phyloP scores from a whole-genome alignment of 495 filamentous ascomycete species.

The Penicillium verhagenii region DNA sequence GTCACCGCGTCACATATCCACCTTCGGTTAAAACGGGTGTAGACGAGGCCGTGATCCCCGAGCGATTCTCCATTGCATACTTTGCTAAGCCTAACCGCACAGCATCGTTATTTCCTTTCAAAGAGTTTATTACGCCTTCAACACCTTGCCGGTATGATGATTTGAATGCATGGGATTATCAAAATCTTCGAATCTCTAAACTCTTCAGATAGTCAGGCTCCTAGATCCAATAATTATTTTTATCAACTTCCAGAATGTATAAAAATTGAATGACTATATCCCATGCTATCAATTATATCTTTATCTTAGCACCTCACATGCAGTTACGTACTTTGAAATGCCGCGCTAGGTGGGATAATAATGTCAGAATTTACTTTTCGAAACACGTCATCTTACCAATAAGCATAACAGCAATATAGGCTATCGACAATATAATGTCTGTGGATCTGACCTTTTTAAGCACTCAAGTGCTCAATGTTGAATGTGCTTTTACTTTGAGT shows the following conservation, averaged over 20 bases:
- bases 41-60: slow-evolving; percentile 19
- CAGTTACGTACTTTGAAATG: too few species aligned
- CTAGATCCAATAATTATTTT: background rate
- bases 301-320: too few species aligned
- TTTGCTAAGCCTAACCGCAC: slow-evolving; percentile 33
- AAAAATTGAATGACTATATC: too few species aligned
- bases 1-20: slow-evolving; percentile 28
- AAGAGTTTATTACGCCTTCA: slow-evolving; percentile 15
- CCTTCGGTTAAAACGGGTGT: slow-evolving; percentile 16
- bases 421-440: too few species aligned
- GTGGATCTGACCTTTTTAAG: too few species aligned
- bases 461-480: too few species aligned
- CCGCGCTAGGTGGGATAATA: too few species aligned
- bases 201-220: slow-evolving; percentile 1
- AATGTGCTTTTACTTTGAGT: too few species aligned
- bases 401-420: too few species aligned
- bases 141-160: slow-evolving; percentile 29
- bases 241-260: background rate
- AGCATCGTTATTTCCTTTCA: slow-evolving; percentile 20
- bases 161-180: slow-evolving; percentile 34
- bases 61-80: slow-evolving; percentile 34
- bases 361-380: too few species aligned
- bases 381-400: too few species aligned
- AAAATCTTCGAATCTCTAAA: slow-evolving; percentile 25
- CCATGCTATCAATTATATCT: too few species aligned